Evolutionary conservation across 371 early-diverging fungal genomes (phyloP).

Genomic region (Mucor sp.): DNA sequence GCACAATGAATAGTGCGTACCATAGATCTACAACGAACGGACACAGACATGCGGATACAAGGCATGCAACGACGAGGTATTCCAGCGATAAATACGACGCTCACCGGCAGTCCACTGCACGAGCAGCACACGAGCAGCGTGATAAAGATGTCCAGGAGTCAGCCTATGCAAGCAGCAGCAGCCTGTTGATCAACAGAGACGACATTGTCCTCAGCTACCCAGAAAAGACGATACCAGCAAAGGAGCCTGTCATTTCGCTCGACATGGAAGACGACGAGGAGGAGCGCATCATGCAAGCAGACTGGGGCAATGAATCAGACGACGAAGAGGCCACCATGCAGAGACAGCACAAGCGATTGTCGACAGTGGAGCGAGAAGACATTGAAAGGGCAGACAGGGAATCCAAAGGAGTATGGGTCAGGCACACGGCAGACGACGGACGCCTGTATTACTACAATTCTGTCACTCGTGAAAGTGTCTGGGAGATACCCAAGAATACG

Average conservation of each 20-base stretch:
- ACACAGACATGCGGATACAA: background rate
- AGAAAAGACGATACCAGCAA: background rate
- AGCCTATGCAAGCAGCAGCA: background rate
- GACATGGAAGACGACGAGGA: background rate
- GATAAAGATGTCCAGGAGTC: background rate
- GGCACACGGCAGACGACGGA: constrained; percentile 8
- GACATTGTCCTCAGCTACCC: background rate
- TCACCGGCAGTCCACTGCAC: background rate
- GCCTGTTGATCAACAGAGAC: background rate
- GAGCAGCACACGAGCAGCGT: background rate
- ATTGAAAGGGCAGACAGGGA: background rate
- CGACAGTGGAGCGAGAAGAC: background rate
- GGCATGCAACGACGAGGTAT: background rate
- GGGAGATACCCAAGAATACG: constrained; percentile 13
- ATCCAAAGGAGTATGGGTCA: background rate
- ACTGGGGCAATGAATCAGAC: background rate
- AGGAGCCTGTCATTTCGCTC: background rate
- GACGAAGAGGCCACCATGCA: background rate
- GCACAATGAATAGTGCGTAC: background rate
- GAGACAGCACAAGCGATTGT: background rate
- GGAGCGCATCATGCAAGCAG: background rate
- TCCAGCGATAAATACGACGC: background rate
- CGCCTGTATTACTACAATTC: constrained; percentile 17
- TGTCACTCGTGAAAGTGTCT: constrained; percentile 12
- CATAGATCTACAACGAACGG: background rate